Percentiles rank a stretch among this genome's conserved stretches.
phyloP scores from a whole-genome alignment of 768 basidiomycete genomes.

The Trametes villosa region DNA sequence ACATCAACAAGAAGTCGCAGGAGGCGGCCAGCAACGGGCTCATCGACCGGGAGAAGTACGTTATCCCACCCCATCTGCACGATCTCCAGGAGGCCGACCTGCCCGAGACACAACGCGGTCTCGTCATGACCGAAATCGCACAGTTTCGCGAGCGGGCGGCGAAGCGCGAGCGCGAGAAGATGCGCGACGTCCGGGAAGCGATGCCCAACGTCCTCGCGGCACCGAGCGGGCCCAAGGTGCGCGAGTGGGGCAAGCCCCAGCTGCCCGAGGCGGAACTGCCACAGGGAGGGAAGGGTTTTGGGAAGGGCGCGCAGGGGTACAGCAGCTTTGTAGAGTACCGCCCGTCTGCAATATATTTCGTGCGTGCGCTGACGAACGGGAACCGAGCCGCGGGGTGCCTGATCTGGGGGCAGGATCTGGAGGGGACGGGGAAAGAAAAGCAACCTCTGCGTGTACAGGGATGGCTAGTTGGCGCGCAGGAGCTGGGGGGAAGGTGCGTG shows the following conservation, averaged over 20 bases:
- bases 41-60: conserved; percentile 83
- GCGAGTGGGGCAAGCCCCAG: conserved; percentile 80
- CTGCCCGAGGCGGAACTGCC: conserved; percentile 28
- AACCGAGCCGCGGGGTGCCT: too few relatives aligned
- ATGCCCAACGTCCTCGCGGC: conserved; percentile 41
- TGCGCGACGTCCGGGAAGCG: conserved; percentile 71
- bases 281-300: conserved; percentile 51
- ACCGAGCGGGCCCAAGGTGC: conserved; percentile 75
- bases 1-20: conserved; percentile 73
- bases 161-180: conserved; percentile 87
- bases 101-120: conserved; percentile 89
- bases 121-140: conserved; percentile 95
- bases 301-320: conserved; percentile 76
- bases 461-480: too few relatives aligned
- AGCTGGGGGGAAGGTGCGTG: too few relatives aligned
- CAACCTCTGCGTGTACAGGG: too few relatives aligned
- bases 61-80: conserved; percentile 94
- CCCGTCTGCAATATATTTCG: too few relatives aligned
- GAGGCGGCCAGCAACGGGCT: conserved; percentile 77
- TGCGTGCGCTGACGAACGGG: too few relatives aligned
- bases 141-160: conserved; percentile 94
- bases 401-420: too few relatives aligned
- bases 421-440: too few relatives aligned
- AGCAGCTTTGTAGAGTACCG: too few relatives aligned
- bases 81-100: conserved; percentile 97